A percentile compares a stretch with the other conserved stretches of the same genome.
Conservation (phyloP, 352 stramenopile species). For the Globisporangium lucens region DNA sequence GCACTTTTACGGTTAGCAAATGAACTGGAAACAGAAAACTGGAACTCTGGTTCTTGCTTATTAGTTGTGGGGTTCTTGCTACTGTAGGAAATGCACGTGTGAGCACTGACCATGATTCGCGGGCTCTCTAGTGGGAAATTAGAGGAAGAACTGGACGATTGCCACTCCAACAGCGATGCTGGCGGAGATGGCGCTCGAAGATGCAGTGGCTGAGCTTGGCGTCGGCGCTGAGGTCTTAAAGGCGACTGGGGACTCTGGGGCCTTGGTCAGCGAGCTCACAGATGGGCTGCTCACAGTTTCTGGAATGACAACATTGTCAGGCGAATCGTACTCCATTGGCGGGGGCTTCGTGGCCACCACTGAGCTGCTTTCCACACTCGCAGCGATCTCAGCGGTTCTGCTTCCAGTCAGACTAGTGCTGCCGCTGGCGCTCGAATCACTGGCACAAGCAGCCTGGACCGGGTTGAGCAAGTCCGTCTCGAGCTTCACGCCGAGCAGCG, state of each 20-base stretch:
- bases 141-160: neutral
- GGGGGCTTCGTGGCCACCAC: neutral
- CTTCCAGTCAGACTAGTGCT: neutral
- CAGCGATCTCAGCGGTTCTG: neutral
- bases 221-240: neutral
- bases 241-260: neutral
- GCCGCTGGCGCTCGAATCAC: neutral
- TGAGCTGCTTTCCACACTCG: neutral
- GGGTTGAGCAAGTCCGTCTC: constrained; percentile 23
- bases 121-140: neutral
- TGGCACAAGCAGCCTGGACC: constrained; percentile 3
- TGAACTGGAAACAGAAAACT: neutral
- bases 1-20: constrained; percentile 35
- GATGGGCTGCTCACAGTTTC: neutral
- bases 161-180: neutral
- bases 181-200: neutral
- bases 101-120: neutral
- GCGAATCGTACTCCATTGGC: neutral
- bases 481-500: constrained; percentile 18
- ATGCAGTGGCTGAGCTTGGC: neutral
- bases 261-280: neutral
- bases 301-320: neutral
- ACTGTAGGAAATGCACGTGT: neutral
- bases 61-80: neutral
- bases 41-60: neutral